Percentiles rank a stretch among this genome's conserved stretches.
These are phyloP conservation scores for Russula sp. DNA, from an alignment of 768 basidiomycete species.

Conservation along the genomic window DNA sequence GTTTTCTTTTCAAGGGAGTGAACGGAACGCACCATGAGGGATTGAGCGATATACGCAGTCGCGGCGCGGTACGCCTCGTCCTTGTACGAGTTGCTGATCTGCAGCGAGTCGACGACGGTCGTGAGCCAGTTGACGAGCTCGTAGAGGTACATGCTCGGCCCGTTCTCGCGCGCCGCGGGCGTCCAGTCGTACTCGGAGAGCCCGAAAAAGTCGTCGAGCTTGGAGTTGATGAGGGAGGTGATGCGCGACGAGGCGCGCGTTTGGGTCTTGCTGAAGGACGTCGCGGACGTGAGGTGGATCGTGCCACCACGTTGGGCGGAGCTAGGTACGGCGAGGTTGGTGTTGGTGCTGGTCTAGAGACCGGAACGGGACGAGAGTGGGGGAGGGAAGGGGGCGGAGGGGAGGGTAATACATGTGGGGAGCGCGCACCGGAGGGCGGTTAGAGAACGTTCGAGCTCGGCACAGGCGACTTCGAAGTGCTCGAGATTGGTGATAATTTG, in stretches of 20 bases:
- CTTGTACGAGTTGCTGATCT: slow-evolving; percentile 78
- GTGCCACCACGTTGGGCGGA: slow-evolving; percentile 79
- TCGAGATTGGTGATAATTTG: slow-evolving; percentile 92
- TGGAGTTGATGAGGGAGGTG: slow-evolving; percentile 75
- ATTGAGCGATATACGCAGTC: slow-evolving; percentile 79
- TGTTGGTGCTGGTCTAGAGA: neutral
- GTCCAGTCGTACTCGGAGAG: slow-evolving; percentile 95
- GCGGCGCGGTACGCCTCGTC: slow-evolving; percentile 87
- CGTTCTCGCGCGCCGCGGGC: slow-evolving; percentile 56
- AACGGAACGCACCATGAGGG: slow-evolving; percentile 66
- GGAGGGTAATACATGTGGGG: neutral
- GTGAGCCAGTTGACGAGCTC: slow-evolving; percentile 96
- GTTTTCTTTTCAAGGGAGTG: neutral
- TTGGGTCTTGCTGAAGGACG: slow-evolving; percentile 64
- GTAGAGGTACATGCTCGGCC: slow-evolving; percentile 89
- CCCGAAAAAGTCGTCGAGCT: slow-evolving; percentile 94
- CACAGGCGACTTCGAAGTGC: slow-evolving; percentile 79
- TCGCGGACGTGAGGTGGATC: slow-evolving; percentile 56
- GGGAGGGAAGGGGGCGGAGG: neutral
- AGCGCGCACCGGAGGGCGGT: slow-evolving; percentile 64
- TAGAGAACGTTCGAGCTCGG: slow-evolving; percentile 77
- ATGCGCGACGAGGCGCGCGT: slow-evolving; percentile 67
- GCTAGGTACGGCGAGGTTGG: slow-evolving; percentile 24
- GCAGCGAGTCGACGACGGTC: slow-evolving; percentile 87
- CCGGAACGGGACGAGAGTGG: neutral